Base-by-base conservation (phyloP, 129 eudicot species). In the carrot (Daucus carota) region DNA sequence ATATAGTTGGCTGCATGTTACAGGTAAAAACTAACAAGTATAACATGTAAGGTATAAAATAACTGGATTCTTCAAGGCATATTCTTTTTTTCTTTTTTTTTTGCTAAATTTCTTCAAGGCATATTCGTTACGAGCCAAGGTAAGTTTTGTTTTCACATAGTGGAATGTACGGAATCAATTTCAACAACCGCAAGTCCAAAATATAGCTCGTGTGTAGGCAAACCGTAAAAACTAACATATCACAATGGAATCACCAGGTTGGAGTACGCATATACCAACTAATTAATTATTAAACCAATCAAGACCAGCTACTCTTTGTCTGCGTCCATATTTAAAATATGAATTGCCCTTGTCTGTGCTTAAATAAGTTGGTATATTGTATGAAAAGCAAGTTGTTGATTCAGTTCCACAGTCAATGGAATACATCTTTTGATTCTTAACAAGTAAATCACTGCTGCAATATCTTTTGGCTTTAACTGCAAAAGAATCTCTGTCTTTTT, bases 201-300 rank as follows among this genome's bases (percentile, higher is more conserved):
- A 4, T 18, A 67, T 17, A 67, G 72, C 43, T 18, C 28, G 24
- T 54, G 63, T 22, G 26, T 1, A 54, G 29, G n/a, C 40, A 14
- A 18, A 17, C 13, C 16, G 2, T 10, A 67, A 6, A 18, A 1
- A 36, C 3, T 29, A 67, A 34, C 42, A 67, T 34, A 67, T 67
- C 72, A 67, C 42, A 67, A 67, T 5, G 73, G 73, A 68, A 68
- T 68, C 67, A 63, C 28, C 70, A 62, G 70, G 31, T 63, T 12
- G 70, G 70, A 63, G 8, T 45, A 43, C 3, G 32, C 9, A 59
- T 28, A 59, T 59, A 59, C 32, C 20, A 52, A 63, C 40, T 29
- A 63, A 62, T 62, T 26, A 62, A 62, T n/a, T n/a, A n/a, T n/a
- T n/a, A n/a, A n/a, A 6, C 40, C 15, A 63, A 28, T 11, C 34